phyloP scores from a whole-genome alignment of 2,329 filamentous ascomycete genomes.

The Scytalidium sp. region DNA sequence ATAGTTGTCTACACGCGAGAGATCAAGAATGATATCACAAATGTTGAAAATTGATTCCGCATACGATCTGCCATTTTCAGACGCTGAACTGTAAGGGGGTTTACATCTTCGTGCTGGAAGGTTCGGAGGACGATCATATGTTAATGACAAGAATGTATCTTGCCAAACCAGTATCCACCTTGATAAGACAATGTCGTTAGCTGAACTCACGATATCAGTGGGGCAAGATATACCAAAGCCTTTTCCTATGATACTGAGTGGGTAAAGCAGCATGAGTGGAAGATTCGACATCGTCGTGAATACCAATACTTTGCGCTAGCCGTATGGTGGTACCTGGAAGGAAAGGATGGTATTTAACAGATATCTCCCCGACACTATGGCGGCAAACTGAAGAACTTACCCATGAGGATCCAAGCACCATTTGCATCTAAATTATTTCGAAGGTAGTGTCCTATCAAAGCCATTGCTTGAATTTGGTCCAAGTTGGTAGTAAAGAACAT shows the following conservation, averaged over 20 bases:
- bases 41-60: conserved; percentile 61
- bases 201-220: too few relatives aligned
- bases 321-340: too few relatives aligned
- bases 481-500: background rate
- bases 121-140: conserved; percentile 54
- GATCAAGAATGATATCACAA: conserved; percentile 50
- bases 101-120: conserved; percentile 50
- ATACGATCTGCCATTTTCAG: conserved; percentile 38
- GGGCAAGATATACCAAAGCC: too few relatives aligned
- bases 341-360: too few relatives aligned
- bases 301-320: too few relatives aligned
- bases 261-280: too few relatives aligned
- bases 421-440: conserved; percentile 3
- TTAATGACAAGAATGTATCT: conserved; percentile 59
- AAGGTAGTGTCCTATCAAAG: conserved; percentile 1
- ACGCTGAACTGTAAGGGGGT: conserved; percentile 29
- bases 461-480: conserved; percentile 1
- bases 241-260: too few relatives aligned
- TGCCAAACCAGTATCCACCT: conserved; percentile 48
- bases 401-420: conserved; percentile 3
- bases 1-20: conserved; percentile 5
- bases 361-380: too few relatives aligned
- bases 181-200: too few relatives aligned
- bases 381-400: too few relatives aligned
- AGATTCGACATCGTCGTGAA: too few relatives aligned